These are phyloP conservation scores for Chlorella sp. DNA, from an alignment of 139 green algal species.

Conservation along the genomic window DNA sequence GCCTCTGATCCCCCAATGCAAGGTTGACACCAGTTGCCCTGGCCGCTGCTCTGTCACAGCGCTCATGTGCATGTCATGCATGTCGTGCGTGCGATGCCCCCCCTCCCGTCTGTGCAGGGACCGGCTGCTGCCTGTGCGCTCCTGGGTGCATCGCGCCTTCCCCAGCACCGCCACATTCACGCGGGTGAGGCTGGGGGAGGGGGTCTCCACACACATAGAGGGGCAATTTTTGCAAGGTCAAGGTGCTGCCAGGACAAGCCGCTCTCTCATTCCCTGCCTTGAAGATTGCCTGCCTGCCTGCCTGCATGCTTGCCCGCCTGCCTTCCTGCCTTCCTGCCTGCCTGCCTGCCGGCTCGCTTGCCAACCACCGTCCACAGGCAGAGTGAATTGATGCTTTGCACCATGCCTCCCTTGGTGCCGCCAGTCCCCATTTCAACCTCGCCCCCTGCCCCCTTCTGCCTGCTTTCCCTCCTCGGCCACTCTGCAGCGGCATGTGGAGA, in stretches of 20 bases:
- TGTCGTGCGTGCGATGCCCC: neutral
- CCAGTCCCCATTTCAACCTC: neutral
- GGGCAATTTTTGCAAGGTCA: neutral
- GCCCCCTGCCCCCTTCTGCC: neutral
- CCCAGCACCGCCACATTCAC: neutral
- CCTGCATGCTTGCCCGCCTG: neutral
- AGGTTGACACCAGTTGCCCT: no score
- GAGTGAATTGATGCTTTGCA: no score
- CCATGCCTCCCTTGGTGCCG: neutral
- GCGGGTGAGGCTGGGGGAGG: neutral
- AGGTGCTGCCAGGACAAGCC: neutral
- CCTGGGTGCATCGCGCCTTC: conserved; percentile 18
- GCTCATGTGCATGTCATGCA: no score
- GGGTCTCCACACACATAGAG: no score
- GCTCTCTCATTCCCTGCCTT: neutral
- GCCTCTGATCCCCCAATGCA: no score
- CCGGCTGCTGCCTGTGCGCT: conserved; percentile 68
- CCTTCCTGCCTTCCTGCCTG: neutral
- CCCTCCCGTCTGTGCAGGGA: conserved; percentile 25
- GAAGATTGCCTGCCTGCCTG: neutral
- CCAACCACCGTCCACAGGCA: no score
- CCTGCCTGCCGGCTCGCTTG: neutral
- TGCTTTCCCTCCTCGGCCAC: neutral
- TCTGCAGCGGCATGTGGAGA: conserved; percentile 32
- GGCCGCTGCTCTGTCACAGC: no score